phyloP scores from a whole-genome alignment of 495 filamentous ascomycete genomes.

The Evansstolkia leycettana region DNA sequence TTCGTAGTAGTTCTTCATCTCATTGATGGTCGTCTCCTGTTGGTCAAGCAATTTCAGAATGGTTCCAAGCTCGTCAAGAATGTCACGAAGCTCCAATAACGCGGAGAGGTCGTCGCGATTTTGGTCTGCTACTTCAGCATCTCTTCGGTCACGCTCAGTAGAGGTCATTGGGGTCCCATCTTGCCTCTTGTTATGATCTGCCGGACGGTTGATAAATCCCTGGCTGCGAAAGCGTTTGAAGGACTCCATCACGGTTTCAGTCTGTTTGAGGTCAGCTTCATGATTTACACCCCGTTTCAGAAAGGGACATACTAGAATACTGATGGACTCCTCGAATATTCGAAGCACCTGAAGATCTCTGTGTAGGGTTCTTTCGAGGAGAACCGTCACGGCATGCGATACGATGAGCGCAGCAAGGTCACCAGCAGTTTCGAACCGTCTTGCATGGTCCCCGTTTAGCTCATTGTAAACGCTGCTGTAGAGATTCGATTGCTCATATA shows the following conservation, averaged over 20 bases:
- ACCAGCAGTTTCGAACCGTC: conserved; percentile 48
- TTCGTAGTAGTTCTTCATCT: conserved; percentile 34
- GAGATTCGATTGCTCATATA: conserved; percentile 50
- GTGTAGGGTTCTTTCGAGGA: conserved; percentile 45
- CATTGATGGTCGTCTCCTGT: conserved; percentile 38
- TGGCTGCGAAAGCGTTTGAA: conserved; percentile 50
- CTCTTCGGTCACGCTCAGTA: conserved; percentile 35
- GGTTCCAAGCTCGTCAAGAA: conserved; percentile 52
- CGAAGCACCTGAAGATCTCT: conserved; percentile 51
- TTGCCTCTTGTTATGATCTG: conserved; percentile 35
- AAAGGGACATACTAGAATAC: conserved; percentile 37
- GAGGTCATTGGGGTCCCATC: conserved; percentile 29
- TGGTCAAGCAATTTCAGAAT: conserved; percentile 45
- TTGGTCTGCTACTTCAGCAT: conserved; percentile 36
- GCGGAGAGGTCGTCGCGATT: conserved; percentile 54
- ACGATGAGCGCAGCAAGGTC: conserved; percentile 52
- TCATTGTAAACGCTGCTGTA: conserved; percentile 56
- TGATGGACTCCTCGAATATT: conserved; percentile 56
- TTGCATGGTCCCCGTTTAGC: conserved; percentile 53
- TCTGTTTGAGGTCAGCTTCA: conserved; percentile 21
- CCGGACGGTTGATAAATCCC: conserved; percentile 29
- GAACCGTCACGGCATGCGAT: conserved; percentile 49
- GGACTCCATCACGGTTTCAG: conserved; percentile 49
- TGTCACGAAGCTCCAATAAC: conserved; percentile 51
- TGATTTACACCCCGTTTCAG: background rate